Base-by-base conservation (phyloP, 177 flowering plant genomes). In the Tripterygium wilfordii region DNA sequence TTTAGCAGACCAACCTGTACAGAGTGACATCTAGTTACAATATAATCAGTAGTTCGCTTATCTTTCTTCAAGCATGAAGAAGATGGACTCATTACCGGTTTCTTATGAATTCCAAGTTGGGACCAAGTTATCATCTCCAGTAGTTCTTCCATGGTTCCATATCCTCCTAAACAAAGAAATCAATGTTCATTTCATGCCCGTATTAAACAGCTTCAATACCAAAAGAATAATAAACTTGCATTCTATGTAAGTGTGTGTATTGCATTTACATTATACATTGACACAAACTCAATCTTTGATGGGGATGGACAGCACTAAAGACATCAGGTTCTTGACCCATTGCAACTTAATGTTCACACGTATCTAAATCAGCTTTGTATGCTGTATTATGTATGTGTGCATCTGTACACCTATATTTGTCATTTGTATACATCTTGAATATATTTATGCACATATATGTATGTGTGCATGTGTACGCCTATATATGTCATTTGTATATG, bases 101-200 rank as follows among this genome's bases (percentile, higher is more conserved):
- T 88, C 63, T 72, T 76, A 68, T 88, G 95, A 42, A 88, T 88
- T 48, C 97, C 95, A 20, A 88, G 91, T 53, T 88, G 97, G 42
- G 97, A 64, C 96, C 96, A 88, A 9, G 96, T 79, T 61, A 88
- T 88, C 82, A 85, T 81, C 62, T 88, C 96, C 69, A 88, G 35
- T 14, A 65, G 41, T 72, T 88, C 97, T 69, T 88, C 97, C 97
- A 88, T 75, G 30, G 87, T 83, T 47, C 90, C 90, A 65, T 77
- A 83, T 51, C 90, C 90, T 29, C 90, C 90, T 83, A 54, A 16
- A 60, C 19, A 20, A 33, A 15, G 10, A 36, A 6, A n/a, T n/a
- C n/a, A n/a, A n/a, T n/a, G n/a, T n/a, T n/a, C n/a, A n/a, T n/a
- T n/a, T n/a, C n/a, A n/a, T n/a, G n/a, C n/a, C n/a, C 12, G 12